Base-by-base conservation (phyloP, 2,329 filamentous ascomycete genomes). In the Neofusicoccum cordaticola region DNA sequence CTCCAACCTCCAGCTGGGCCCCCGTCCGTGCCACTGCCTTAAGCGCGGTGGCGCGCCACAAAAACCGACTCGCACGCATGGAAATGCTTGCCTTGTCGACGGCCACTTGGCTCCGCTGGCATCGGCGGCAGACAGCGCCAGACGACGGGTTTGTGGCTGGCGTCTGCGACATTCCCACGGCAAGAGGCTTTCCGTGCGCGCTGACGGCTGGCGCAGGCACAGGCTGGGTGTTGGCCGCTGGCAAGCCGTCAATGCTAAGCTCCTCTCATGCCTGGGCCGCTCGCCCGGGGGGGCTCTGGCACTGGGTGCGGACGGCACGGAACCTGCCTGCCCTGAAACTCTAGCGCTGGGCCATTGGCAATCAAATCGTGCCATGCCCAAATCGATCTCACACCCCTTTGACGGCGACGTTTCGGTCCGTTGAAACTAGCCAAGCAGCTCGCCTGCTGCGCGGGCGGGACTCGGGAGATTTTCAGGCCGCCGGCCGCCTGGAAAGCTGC, bases 291-390 rank as follows among this genome's bases (percentile, higher is more conserved):
- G 22, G 22, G 22, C 22, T 22, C 22, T 39, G 52, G 4, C 4
- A n/a, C 37, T 56, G 52, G 56, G n/a, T 12, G 41, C 41, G 56
- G 56, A 35, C 56, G 56, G 56, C 41, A 60, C 56, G 41, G 56
- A 60, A 35, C 19, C 56, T 60, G 56, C 56, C 56, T 45, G 56
- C 56, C 27, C 56, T 60, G 56, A 60, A 60, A 60, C 56, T 37
- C 56, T 60, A 60, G 56, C 56, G 56, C 27, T 60, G 41, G 56
- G 35, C 7, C 45, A 35, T 37, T 47, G 41, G 56, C 41, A 45
- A 37, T 60, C 42, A 42, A 44, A 58, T 44, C 41, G 47, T 1
- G 19, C 27, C 27, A 41, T 42, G 44, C 42, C 39, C n/a, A 60
- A 35, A 12, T 31, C 42, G 42, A 52, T 37, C 27, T 34, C 53